These are phyloP conservation scores for Echria macrotheca DNA, from an alignment of 495 filamentous ascomycete genomes.

Conservation along the genomic window DNA sequence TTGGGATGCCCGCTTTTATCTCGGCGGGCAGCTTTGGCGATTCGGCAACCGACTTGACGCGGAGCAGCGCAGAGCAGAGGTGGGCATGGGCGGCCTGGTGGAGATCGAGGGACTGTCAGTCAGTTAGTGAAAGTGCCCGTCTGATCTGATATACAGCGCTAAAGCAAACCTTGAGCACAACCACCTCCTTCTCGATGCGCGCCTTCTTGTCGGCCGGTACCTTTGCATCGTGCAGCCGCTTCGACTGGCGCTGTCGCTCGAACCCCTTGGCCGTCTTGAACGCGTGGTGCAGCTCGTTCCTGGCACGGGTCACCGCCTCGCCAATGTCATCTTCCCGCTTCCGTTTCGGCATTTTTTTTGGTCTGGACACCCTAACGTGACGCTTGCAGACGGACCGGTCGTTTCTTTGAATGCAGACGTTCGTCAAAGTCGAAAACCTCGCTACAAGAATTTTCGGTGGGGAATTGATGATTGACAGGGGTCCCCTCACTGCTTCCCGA, in stretches of 20 bases:
- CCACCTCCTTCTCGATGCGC: conserved; percentile 66
- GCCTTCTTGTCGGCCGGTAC: conserved; percentile 43
- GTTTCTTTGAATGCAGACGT: neutral
- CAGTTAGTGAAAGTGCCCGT: conserved; percentile 1
- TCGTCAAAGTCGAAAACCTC: no score
- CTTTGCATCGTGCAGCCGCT: conserved; percentile 64
- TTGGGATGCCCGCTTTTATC: conserved; percentile 43
- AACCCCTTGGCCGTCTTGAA: conserved; percentile 80
- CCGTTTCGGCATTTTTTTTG: conserved; percentile 40
- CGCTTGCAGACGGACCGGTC: no score
- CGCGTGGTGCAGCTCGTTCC: conserved; percentile 56
- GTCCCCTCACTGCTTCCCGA: neutral
- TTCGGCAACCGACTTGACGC: conserved; percentile 62
- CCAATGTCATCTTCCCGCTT: conserved; percentile 42
- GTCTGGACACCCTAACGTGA: no score
- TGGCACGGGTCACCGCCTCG: conserved; percentile 52
- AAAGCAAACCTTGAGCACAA: conserved; percentile 65
- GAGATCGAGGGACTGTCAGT: conserved; percentile 51
- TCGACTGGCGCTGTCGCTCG: conserved; percentile 81
- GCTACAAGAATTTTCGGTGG: conserved; percentile 20
- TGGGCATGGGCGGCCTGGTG: conserved; percentile 59
- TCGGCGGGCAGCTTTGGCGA: conserved; percentile 42
- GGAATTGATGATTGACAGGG: neutral
- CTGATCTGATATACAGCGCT: no score
- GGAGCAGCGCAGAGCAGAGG: conserved; percentile 68